phyloP scores from a whole-genome alignment of 2,329 filamentous ascomycete species.

The Leptographium lundbergii region DNA sequence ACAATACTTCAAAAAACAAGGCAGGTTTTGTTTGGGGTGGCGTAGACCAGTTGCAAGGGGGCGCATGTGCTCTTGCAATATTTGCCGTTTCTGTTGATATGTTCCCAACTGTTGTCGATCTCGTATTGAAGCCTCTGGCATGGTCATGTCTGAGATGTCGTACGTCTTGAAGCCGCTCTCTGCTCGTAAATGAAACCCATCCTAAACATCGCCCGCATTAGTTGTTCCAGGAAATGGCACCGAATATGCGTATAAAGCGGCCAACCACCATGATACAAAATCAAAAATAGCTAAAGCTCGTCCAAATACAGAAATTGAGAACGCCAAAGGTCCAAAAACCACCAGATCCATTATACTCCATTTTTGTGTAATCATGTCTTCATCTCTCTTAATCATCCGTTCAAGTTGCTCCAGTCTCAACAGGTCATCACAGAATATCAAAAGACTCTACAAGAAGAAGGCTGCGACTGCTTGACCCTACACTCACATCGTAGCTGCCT shows the following conservation, averaged over 20 bases:
- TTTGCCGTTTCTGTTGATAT: neutral
- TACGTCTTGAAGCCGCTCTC: too few species aligned
- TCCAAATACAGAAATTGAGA: neutral
- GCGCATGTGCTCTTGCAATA: neutral
- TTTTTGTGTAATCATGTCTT: neutral
- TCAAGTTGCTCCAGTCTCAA: neutral
- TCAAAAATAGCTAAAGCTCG: neutral
- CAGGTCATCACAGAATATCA: conserved; percentile 12
- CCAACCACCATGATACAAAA: neutral
- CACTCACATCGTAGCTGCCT: conserved; percentile 27
- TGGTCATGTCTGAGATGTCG: neutral
- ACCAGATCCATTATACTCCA: neutral
- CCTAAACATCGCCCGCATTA: too few species aligned
- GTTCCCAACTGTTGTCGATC: neutral
- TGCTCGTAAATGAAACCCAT: too few species aligned
- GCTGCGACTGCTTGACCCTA: conserved; percentile 31
- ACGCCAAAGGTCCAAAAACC: neutral
- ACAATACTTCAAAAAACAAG: neutral
- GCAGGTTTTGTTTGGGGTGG: neutral
- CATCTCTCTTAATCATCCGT: neutral
- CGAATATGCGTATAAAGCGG: too few species aligned
- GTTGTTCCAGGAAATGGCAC: too few species aligned
- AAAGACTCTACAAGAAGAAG: conserved; percentile 24
- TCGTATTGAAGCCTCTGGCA: neutral
- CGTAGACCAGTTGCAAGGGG: neutral